Evolutionary conservation across 768 basidiomycete species (phyloP).

Genomic region (Galerina sulciceps): DNA sequence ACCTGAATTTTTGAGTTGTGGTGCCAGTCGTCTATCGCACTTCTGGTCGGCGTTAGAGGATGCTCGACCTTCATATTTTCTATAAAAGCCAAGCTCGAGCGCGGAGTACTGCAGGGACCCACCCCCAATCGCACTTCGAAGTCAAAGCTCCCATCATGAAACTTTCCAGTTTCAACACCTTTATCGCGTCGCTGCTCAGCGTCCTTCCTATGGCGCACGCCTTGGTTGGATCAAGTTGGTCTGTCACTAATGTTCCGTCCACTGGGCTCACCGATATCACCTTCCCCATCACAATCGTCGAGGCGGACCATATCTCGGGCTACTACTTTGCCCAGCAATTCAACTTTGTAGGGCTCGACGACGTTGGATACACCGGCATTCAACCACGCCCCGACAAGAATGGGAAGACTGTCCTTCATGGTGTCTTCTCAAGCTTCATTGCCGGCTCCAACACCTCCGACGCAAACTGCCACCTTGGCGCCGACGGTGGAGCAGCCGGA

Average conservation of each 20-base stretch:
- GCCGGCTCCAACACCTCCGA: background rate
- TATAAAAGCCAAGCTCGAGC: no score
- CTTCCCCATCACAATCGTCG: slow-evolving; percentile 5
- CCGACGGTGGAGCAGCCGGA: background rate
- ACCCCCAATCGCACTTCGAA: no score
- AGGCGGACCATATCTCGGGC: background rate
- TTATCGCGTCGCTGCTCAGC: background rate
- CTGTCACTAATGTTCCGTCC: background rate
- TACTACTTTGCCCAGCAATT: slow-evolving; percentile 9
- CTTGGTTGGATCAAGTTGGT: background rate
- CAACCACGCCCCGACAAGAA: background rate
- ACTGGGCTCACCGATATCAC: background rate
- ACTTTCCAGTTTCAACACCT: no score
- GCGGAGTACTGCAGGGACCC: no score
- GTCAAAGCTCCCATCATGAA: no score
- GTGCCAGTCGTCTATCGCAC: no score
- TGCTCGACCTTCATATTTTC: no score
- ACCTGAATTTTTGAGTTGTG: no score
- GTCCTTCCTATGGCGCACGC: background rate
- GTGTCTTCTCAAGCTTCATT: slow-evolving; percentile 5
- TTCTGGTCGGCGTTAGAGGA: no score
- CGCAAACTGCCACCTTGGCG: background rate
- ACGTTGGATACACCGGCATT: slow-evolving; percentile 5
- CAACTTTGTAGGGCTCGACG: background rate
- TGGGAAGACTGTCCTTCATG: background rate